Evolutionary conservation across 2,329 filamentous ascomycete genomes (phyloP), one percentile per base, ranked within the genome.

Genomic region (Clarireedia hainanense): DNA sequence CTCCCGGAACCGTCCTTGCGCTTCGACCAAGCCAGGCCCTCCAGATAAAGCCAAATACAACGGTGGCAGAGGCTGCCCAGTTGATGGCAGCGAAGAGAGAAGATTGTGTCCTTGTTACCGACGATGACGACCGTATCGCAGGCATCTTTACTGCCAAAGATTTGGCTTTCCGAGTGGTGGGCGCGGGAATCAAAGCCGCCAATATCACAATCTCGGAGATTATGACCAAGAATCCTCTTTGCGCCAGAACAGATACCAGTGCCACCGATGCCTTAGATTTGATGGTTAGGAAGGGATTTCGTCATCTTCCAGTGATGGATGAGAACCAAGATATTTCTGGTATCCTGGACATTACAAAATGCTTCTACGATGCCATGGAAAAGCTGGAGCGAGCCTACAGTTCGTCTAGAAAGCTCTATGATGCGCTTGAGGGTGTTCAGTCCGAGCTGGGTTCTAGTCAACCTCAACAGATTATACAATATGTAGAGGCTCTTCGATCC

Each of bases 361-460:
- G 94, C 75, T 99, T 99, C 74, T 99, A 99, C 74, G 94, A 99
- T 74, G 94, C 94, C 45, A 99, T 99, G 94, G 94, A 99, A 78
- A 99, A 99, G 78, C 77, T 99, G 58, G 94, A 99, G 77, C 87
- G 94, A 51, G 94, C 94, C 50, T 99, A 99, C 72, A 91, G 90
- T 62, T 97, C 94, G 15, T 99, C 94, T n/a, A 85, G 94, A 64
- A 96, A 96, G 74, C 81, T 99, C 23, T 97, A 99, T 72, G 94
- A 97, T 76, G 94, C 94, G 36, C 76, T 99, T 57, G 94, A 99
- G 74, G 94, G 94, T 72, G 94, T 99, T 3, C 94, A 99, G 74
- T 96, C 92, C 2, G 94, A 99, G 73, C 80, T 99, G 37, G 94
- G 94, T 42, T 88, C 92, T 52, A 96, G 88, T 69, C 94, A 99